Percentiles rank a stretch among this genome's conserved stretches.
Conservation (phyloP, 768 basidiomycete genomes). For the Leccinum rimulosum region DNA sequence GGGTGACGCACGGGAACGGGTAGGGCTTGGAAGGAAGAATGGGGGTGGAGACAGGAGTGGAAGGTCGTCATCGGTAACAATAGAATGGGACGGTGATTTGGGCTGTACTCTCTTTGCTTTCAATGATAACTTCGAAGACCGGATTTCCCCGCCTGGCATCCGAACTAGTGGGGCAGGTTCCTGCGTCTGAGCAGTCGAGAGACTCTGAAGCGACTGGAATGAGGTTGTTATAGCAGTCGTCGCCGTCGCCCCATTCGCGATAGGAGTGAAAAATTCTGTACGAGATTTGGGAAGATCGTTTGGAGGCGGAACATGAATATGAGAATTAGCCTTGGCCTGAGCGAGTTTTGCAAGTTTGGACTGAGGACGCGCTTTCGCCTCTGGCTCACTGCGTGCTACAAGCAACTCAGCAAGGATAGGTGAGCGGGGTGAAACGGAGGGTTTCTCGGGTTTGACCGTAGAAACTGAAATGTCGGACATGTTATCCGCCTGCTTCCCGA, state of each 20-base stretch:
- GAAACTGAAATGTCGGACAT: slow-evolving; percentile 20
- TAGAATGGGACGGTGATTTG: slow-evolving; percentile 35
- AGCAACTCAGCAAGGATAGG: slow-evolving; percentile 12
- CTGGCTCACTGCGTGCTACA: slow-evolving; percentile 15
- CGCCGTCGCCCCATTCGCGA: slow-evolving; percentile 78
- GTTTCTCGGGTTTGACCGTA: slow-evolving; percentile 21
- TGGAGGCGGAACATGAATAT: slow-evolving; percentile 25
- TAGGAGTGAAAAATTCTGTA: slow-evolving; percentile 74
- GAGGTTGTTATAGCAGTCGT: slow-evolving; percentile 84
- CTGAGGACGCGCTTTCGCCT: slow-evolving; percentile 39
- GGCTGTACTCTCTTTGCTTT: slow-evolving; percentile 64
- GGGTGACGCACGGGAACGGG: slow-evolving; percentile 67
- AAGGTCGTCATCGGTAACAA: slow-evolving; percentile 40
- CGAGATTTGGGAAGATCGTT: slow-evolving; percentile 43
- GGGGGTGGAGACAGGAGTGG: slow-evolving; percentile 41
- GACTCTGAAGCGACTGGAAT: slow-evolving; percentile 67
- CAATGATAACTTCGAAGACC: slow-evolving; percentile 72
- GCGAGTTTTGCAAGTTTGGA: slow-evolving; percentile 78
- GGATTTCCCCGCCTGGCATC: slow-evolving; percentile 37
- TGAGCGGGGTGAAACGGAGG: slow-evolving; percentile 24
- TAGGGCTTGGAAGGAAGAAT: slow-evolving; percentile 55
- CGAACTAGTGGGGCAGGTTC: slow-evolving; percentile 23
- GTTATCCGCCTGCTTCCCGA: slow-evolving; percentile 11
- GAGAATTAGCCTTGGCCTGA: slow-evolving; percentile 45
- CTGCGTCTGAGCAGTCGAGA: slow-evolving; percentile 39